These are phyloP conservation scores for Ormosia emarginata DNA, from an alignment of 306 rosid genomes.

Conservation along the genomic window DNA sequence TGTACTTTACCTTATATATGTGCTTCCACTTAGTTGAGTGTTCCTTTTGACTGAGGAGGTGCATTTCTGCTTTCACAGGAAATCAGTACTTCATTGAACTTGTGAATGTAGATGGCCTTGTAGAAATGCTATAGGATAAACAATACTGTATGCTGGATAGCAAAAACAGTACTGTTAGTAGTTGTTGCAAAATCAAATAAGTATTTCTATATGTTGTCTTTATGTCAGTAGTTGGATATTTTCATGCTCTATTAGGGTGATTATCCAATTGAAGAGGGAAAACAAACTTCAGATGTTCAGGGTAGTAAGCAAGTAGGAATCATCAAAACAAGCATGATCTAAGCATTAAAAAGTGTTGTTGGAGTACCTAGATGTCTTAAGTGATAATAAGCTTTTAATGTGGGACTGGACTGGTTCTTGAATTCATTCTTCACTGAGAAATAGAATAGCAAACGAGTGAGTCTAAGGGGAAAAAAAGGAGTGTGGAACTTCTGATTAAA, in stretches of 20 bases:
- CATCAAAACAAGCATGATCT: not conserved
- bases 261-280: constrained; percentile 10
- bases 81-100: not conserved
- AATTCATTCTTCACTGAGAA: constrained; percentile 1
- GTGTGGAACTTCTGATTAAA: not conserved
- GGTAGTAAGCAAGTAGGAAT: constrained; percentile 9
- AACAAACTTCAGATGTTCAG: not conserved
- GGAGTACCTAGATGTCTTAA: constrained; percentile 7
- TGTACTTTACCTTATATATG: not conserved
- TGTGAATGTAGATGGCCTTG: not conserved
- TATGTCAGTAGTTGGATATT: not conserved
- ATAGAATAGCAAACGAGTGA: not conserved
- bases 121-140: not conserved
- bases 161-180: not conserved
- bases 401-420: not conserved
- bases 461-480: not conserved
- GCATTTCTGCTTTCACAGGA: not conserved
- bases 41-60: not conserved
- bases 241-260: not conserved
- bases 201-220: not conserved
- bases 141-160: constrained; percentile 1
- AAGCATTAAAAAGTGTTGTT: constrained; percentile 6
- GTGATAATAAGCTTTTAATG: not conserved
- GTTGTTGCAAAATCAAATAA: not conserved
- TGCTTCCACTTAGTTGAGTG: not conserved